phyloP scores from a whole-genome alignment of 768 basidiomycete species.

The Psilocybe cubensis region DNA sequence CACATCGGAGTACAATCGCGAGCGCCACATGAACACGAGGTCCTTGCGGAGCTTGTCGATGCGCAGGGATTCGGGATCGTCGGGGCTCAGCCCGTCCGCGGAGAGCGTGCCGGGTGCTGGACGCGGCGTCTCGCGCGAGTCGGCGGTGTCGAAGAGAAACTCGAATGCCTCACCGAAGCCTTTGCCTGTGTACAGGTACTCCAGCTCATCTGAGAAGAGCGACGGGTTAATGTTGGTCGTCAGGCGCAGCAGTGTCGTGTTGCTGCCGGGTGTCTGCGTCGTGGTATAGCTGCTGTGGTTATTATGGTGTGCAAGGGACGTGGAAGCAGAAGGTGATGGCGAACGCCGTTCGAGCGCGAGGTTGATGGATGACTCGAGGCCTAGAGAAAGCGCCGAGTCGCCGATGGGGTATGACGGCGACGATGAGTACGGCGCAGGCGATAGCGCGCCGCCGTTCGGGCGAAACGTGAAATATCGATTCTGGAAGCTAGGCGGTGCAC shows the following conservation, averaged over 20 bases:
- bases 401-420: constrained; percentile 46
- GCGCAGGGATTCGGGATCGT: constrained; percentile 46
- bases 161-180: constrained; percentile 88
- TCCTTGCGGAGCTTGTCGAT: constrained; percentile 91
- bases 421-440: constrained; percentile 16
- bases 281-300: not conserved
- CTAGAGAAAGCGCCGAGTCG: constrained; percentile 65
- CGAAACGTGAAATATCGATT: constrained; percentile 80
- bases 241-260: constrained; percentile 59
- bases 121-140: constrained; percentile 49
- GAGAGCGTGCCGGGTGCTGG: not conserved
- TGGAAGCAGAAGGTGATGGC: constrained; percentile 1
- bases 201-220: constrained; percentile 88
- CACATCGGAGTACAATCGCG: constrained; percentile 91
- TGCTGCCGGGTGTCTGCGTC: constrained; percentile 27
- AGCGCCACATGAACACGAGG: constrained; percentile 96
- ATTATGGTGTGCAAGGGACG: not conserved
- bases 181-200: constrained; percentile 93
- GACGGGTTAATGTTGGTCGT: constrained; percentile 73
- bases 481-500: constrained; percentile 92
- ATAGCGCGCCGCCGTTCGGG: constrained; percentile 7
- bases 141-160: constrained; percentile 77
- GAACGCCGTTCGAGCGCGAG: constrained; percentile 46
- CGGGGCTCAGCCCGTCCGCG: not conserved
- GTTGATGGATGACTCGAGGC: constrained; percentile 39